Base-by-base conservation (phyloP, 2,329 filamentous ascomycete genomes). In the Botrytis paeoniae region DNA sequence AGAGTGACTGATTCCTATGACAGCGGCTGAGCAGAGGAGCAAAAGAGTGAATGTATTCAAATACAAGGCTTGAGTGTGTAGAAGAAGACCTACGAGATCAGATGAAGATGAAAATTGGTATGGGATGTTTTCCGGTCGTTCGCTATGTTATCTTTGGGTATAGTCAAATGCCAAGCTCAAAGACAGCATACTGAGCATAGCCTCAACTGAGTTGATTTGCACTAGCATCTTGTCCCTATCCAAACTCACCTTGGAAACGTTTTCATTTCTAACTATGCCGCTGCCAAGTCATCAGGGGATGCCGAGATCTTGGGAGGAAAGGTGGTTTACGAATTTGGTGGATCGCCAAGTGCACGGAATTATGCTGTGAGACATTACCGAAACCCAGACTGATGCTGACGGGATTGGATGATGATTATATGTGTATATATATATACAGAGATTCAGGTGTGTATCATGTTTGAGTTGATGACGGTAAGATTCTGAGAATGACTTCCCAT, bases 331-430 rank as follows among this genome's bases (percentile, higher is more conserved):
- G 14, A 60, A 68, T 72, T 71, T 39, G 45, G 62, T 72, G 70
- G 61, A 68, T 72, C 51, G 70, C 70, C 70, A 72, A 72, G 70
- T 72, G 61, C 37, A 72, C 62, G 61, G 62, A 72, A 72, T 68
- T 68, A 41, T 65, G 29, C 41, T 60, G 14, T 66, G 70, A 72
- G 62, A 72, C 70, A 72, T 69, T 43, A 61, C 41, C 57, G 41
- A 70, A 48, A 70, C 69, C 5, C 32, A 41, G 20, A 32, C 41
- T 64, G 57, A 51, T 63, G 43, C 41, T 62, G 41, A 70, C 37
- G 29, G 41, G 57, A 68, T 51, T 51, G 48, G 48, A 51, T n/a
- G 48, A n/a, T 29, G 16, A 35, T 32, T 59, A 2, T n/a, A 9
- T 29, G n/a, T 54, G 51, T 29, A 29, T 29, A 7, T n/a, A 12